A percentile compares a stretch with the other conserved stretches of the same genome.
phyloP scores from a whole-genome alignment of 1,139 yeast species.

The Sporopachydermia cereana region DNA sequence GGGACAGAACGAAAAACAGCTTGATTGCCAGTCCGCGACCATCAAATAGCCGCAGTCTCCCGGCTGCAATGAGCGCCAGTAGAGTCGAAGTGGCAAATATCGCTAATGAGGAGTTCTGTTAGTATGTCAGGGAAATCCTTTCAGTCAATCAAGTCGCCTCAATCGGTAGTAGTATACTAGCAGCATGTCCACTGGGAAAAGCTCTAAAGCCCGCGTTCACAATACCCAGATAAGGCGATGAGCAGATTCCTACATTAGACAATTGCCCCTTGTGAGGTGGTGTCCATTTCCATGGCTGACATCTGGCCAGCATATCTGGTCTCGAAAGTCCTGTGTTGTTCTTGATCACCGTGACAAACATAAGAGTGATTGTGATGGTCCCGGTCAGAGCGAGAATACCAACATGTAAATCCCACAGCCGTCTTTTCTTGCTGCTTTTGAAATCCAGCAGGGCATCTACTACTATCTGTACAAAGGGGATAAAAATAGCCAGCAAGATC shows the following conservation, averaged over 20 bases:
- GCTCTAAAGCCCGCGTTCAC: neutral
- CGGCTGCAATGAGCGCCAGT: neutral
- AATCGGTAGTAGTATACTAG: neutral
- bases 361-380: neutral
- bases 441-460: neutral
- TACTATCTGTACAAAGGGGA: neutral
- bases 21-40: neutral
- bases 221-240: neutral
- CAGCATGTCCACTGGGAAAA: neutral
- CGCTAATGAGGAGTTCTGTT: neutral
- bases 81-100: neutral
- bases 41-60: neutral
- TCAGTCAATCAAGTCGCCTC: neutral
- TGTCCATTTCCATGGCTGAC: neutral
- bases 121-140: neutral
- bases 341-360: neutral
- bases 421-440: neutral
- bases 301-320: neutral
- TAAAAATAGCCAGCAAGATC: neutral
- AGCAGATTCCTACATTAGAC: neutral
- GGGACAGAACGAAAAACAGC: neutral
- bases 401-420: constrained; percentile 1
- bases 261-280: neutral
- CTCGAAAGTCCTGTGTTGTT: constrained; percentile 1
- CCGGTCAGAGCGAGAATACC: neutral